Evolutionary conservation across 306 rosid genomes (phyloP), one percentile per base, ranked within the genome.

Genomic region (Fragaria vesca): DNA sequence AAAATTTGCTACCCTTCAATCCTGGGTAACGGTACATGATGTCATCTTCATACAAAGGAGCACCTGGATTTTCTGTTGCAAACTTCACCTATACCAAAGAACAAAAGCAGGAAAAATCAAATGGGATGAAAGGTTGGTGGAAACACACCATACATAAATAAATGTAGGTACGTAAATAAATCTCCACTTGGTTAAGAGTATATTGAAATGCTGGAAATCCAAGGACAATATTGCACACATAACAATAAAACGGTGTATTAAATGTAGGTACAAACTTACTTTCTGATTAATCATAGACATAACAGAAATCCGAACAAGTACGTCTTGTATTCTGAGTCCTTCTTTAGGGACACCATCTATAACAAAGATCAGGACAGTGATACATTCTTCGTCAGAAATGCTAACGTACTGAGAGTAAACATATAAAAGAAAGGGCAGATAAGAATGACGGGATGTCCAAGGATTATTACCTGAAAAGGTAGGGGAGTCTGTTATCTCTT

Each of bases 291-390:
- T 78, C 81, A 93, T 76, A 63, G 89, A 86, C 75, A 96, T 81
- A 78, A 80, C 89, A 67, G 99, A 96, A 81, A 96, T 89, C 77
- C 99, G 90, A 82, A 91, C 93, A 48, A 96, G 96, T 48, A 96
- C 99, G 62, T 96, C 99, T 74, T 73, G 89, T 83, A 93, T 90
- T 78, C 97, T 86, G 63, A 96, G 96, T 75, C 99, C 99, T 78
- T 96, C 99, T 83, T 95, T 96, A 26, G 99, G 99, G 81, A 96
- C 99, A 57, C 99, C 99, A 75, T 96, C 99, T 96, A 72, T 82
- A 86, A 61, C 74, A 52, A 76, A 80, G 52, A 86, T 81, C 43
- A 79, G 66, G 55, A 78, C 50, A 73, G 52, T 24, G 82, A 63
- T 12, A 48, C 40, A 8, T 68, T 68, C 43, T 12, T 68, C 4